phyloP scores from a whole-genome alignment of 2,329 filamentous ascomycete species.

The Aspergillus arachidicola region DNA sequence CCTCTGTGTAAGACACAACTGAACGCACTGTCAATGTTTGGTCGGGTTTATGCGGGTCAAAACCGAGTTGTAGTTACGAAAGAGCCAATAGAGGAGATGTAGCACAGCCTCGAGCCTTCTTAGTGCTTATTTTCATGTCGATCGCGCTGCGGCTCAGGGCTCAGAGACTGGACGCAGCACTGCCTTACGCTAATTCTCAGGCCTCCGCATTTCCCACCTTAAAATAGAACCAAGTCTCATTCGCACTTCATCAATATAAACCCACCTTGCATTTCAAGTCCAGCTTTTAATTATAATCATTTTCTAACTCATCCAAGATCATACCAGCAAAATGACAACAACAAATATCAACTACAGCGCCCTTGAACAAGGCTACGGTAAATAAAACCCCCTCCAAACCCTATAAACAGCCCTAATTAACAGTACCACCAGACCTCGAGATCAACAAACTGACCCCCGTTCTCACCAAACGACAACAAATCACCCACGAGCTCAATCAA shows the following conservation, averaged over 20 bases:
- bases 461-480: slow-evolving; percentile 3
- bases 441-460: not conserved
- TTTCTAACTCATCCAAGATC: no score
- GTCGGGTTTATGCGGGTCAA: not conserved
- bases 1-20: not conserved
- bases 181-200: not conserved
- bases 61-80: not conserved
- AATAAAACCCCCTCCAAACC: not conserved
- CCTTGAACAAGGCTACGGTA: not conserved
- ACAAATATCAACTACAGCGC: not conserved
- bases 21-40: not conserved
- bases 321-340: not conserved
- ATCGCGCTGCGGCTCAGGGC: not conserved
- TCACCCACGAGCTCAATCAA: not conserved
- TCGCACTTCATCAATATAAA: not conserved
- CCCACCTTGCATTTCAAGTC: not conserved
- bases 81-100: not conserved
- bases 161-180: not conserved
- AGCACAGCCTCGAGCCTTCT: not conserved
- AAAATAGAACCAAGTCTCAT: not conserved
- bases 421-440: not conserved
- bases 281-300: no score
- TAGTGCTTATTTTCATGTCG: not conserved
- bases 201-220: not conserved
- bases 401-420: not conserved